Evolutionary conservation across 2,329 filamentous ascomycete species (phyloP), one percentile per base, ranked within the genome.

Genomic region (Diplocarpon rosae): DNA sequence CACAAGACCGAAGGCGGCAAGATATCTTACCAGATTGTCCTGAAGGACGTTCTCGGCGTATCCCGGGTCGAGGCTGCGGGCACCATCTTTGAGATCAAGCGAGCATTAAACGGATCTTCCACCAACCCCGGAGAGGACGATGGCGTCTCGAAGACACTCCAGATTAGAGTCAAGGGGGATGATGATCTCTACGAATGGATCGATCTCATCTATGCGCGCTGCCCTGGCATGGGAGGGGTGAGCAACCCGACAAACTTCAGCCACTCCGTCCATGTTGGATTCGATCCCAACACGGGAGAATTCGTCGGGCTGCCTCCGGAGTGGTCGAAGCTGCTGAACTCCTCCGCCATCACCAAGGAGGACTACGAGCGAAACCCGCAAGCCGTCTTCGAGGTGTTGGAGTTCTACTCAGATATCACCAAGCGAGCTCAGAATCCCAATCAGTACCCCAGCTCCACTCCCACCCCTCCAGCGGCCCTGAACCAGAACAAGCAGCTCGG

Each of bases 121-220:
- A 77, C 75, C 40, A 85, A 83, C 49, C 76, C 87, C 10, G 78
- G 82, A 41, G 84, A 85, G 37, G 59, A 61, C 53, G 90, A 95
- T 52, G 80, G 85, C 29, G 76, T 81, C 8, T 84, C 82, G 47
- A 87, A 85, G 63, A 85, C 86, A 3, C 77, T 95, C 42, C 88
- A 92, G 52, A 92, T 95, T 63, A 87, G 85, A 62, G 88, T 96
- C 57, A 94, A 95, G 66, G 84, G 81, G 45, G 92, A 98, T 59
- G 90, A 95, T 60, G 92, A 98, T 56, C 79, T 98, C 43, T 98
- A 98, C 65, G 88, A 94, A 59, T 98, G 92, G 92, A 95, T 96
- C 59, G 92, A 98, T 65, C 86, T 89, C 63, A 93, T 98, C 54
- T 96, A 96, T 63, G 88, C 90, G 56, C 83, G 90, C 52, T 96